Conservation (phyloP, 495 filamentous ascomycete species). For the Neurospora sp. region DNA sequence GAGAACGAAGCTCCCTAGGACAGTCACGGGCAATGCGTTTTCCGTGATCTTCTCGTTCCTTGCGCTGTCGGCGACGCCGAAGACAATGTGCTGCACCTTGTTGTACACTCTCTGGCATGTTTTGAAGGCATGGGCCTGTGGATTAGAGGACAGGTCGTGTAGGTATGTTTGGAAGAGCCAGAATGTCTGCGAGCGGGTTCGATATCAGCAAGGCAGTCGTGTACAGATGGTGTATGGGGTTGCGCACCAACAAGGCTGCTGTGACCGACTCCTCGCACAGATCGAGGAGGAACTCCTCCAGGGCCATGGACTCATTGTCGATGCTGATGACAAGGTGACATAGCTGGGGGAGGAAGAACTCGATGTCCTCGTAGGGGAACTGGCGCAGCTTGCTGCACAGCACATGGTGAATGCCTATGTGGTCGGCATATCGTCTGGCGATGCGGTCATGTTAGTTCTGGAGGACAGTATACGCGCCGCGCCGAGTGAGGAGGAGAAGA, state of each 20-base stretch:
- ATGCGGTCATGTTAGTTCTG: constrained; percentile 7
- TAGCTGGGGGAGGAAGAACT: constrained; percentile 74
- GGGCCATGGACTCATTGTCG: constrained; percentile 73
- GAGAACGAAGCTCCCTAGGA: constrained; percentile 60
- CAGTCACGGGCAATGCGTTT: constrained; percentile 61
- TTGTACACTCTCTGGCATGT: constrained; percentile 68
- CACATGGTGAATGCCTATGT: constrained; percentile 73
- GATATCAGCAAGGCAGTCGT: constrained; percentile 1
- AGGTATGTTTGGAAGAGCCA: constrained; percentile 78
- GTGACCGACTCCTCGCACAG: constrained; percentile 72
- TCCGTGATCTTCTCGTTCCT: constrained; percentile 62
- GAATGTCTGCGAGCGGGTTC: constrained; percentile 48
- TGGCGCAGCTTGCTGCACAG: constrained; percentile 70
- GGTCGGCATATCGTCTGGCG: constrained; percentile 63
- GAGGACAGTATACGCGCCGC: not conserved
- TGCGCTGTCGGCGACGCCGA: constrained; percentile 50
- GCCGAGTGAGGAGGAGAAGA: constrained; percentile 3
- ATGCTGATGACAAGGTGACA: constrained; percentile 70
- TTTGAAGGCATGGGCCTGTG: constrained; percentile 57
- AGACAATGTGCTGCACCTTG: constrained; percentile 70
- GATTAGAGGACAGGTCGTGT: constrained; percentile 58
- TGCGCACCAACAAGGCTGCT: constrained; percentile 58
- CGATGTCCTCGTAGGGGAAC: constrained; percentile 73
- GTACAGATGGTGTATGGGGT: not conserved
- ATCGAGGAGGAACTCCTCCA: constrained; percentile 73